These are phyloP conservation scores for Pseudevernia furfuracea DNA, from an alignment of 495 filamentous ascomycete species.

Conservation along the genomic window DNA sequence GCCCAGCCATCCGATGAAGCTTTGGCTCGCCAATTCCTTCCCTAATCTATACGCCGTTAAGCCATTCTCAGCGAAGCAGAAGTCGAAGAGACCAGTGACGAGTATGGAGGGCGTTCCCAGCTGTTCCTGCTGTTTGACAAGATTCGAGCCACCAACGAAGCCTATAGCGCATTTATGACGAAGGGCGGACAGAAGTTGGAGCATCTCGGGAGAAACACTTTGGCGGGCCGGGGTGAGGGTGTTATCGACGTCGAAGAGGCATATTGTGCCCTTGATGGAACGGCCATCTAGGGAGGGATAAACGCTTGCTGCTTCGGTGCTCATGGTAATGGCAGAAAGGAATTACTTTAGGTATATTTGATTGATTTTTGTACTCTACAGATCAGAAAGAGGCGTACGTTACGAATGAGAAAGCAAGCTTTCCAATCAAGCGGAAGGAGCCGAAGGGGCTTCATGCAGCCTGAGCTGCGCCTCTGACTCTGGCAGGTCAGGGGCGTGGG, in stretches of 20 bases:
- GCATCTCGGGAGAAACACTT: conserved; percentile 70
- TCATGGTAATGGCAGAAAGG: background rate
- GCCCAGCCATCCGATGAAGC: conserved; percentile 88
- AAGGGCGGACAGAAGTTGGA: conserved; percentile 65
- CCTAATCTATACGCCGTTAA: conserved; percentile 84
- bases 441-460: too few relatives aligned
- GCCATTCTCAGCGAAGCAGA: conserved; percentile 93
- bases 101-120: conserved; percentile 56
- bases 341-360: background rate
- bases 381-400: background rate
- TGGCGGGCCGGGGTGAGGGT: conserved; percentile 76
- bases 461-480: too few relatives aligned
- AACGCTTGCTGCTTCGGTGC: conserved; percentile 41
- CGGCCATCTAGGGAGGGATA: conserved; percentile 74
- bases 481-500: too few relatives aligned
- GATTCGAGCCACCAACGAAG: conserved; percentile 80
- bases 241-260: conserved; percentile 87
- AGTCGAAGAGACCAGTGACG: conserved; percentile 83
- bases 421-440: background rate
- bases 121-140: conserved; percentile 93
- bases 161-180: conserved; percentile 88
- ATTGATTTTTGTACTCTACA: too few relatives aligned
- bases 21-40: conserved; percentile 57
- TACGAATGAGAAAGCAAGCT: too few relatives aligned
- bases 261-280: conserved; percentile 80